These are phyloP conservation scores for Fonsecaea erecta DNA, from an alignment of 2,329 filamentous ascomycete species.

Conservation along the genomic window DNA sequence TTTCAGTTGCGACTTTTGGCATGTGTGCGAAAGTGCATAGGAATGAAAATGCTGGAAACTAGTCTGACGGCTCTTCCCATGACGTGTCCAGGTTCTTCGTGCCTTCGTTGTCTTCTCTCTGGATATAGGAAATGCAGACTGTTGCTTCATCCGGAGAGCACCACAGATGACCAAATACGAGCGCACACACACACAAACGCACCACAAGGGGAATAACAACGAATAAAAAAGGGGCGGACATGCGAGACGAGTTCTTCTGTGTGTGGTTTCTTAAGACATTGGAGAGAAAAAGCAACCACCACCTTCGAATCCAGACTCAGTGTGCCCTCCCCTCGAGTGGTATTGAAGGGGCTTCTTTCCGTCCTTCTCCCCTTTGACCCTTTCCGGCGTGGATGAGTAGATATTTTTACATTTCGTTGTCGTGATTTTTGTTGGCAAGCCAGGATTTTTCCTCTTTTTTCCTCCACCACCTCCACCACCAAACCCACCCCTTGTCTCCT, in stretches of 20 bases:
- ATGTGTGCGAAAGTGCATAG: background rate
- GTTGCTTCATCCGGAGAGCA: too few relatives aligned
- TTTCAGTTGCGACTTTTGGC: background rate
- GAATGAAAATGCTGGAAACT: background rate
- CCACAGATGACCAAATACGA: too few relatives aligned
- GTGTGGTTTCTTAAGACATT: too few relatives aligned
- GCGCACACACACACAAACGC: too few relatives aligned
- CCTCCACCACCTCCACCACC: background rate
- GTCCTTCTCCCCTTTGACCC: background rate
- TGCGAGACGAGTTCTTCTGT: too few relatives aligned
- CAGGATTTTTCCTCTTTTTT: background rate
- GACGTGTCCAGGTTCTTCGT: background rate
- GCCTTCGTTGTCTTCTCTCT: background rate
- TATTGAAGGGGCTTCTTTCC: background rate
- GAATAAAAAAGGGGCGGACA: too few relatives aligned
- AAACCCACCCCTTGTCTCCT: background rate
- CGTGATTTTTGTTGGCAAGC: background rate
- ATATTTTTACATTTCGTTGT: background rate
- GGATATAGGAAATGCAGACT: background rate
- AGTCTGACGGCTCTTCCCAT: background rate
- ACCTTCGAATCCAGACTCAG: background rate
- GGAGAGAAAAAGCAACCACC: background rate
- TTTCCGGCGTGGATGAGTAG: background rate
- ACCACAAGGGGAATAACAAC: too few relatives aligned
- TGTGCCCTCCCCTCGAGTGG: background rate